These are phyloP conservation scores for Colletotrichum shisoi DNA, from an alignment of 2,329 filamentous ascomycete genomes.

Conservation along the genomic window DNA sequence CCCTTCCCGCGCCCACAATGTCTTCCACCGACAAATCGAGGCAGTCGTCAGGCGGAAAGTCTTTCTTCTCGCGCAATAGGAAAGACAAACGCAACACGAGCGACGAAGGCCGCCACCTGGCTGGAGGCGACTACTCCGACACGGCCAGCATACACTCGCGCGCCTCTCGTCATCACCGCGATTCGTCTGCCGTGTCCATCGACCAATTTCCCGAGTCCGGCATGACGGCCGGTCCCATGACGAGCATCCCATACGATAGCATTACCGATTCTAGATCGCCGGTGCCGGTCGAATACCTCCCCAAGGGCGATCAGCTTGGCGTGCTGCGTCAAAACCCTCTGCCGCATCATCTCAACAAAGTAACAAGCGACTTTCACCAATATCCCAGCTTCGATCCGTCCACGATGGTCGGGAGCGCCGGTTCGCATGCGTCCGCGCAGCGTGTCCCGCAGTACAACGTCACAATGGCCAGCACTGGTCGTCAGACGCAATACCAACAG, in stretches of 20 bases:
- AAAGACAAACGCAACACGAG: conserved; percentile 71
- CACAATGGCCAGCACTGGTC: conserved; percentile 75
- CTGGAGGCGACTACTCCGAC: conserved; percentile 65
- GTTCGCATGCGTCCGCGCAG: conserved; percentile 66
- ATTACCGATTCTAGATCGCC: conserved; percentile 73
- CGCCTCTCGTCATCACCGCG: conserved; percentile 79
- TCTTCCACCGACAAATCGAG: conserved; percentile 78
- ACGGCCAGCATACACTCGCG: conserved; percentile 70
- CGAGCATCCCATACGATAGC: conserved; percentile 85
- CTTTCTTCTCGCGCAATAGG: conserved; percentile 89
- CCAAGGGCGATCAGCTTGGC: conserved; percentile 69
- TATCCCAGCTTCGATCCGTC: conserved; percentile 77
- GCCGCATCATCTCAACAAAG: conserved; percentile 84
- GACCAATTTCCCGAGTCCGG: conserved; percentile 72
- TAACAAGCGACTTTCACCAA: conserved; percentile 82
- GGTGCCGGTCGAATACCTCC: conserved; percentile 75
- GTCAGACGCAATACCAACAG: conserved; percentile 78
- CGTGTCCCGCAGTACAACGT: conserved; percentile 67
- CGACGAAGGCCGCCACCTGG: conserved; percentile 64
- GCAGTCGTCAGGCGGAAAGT: conserved; percentile 77
- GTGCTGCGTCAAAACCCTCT: conserved; percentile 71
- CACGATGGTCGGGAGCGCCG: conserved; percentile 56
- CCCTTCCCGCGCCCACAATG: conserved; percentile 51
- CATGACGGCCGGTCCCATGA: conserved; percentile 81
- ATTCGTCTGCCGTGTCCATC: conserved; percentile 74